A percentile compares a stretch with the other conserved stretches of the same genome.
These are phyloP conservation scores for Rhododendron griersonianum DNA, from an alignment of 148 eudicot genomes.

Conservation along the genomic window DNA sequence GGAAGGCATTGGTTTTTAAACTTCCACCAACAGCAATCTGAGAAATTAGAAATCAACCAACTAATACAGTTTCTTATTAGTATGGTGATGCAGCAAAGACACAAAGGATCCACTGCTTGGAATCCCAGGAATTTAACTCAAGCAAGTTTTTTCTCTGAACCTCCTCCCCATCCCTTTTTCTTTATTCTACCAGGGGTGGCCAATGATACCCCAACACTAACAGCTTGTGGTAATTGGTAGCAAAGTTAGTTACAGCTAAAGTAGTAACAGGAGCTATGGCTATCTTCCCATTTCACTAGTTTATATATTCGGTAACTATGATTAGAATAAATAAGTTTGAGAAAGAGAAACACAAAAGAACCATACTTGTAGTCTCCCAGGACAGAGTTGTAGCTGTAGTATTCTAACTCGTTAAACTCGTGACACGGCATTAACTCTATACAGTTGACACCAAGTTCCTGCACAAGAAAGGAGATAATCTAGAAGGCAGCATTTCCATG, in stretches of 20 bases:
- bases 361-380: constrained; percentile 89
- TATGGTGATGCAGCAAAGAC: not conserved
- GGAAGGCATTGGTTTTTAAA: not conserved
- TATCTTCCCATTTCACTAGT: not conserved
- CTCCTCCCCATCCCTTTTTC: not conserved
- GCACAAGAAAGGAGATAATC: constrained; percentile 32
- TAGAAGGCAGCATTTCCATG: not conserved
- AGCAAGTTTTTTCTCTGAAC: not conserved
- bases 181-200: not conserved
- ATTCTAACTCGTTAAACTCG: constrained; percentile 95
- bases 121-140: not conserved
- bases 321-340: not conserved
- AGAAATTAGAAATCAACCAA: not conserved
- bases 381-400: constrained; percentile 78
- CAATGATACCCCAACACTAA: not conserved
- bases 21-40: not conserved
- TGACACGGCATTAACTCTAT: constrained; percentile 99
- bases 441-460: constrained; percentile 98
- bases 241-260: not conserved
- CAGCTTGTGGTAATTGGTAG: not conserved
- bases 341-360: not conserved
- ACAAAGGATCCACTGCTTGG: not conserved
- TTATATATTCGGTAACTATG: not conserved
- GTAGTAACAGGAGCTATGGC: not conserved
- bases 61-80: not conserved